Conservation (phyloP, 2,329 filamentous ascomycete species). For the Huntiella decipiens region DNA sequence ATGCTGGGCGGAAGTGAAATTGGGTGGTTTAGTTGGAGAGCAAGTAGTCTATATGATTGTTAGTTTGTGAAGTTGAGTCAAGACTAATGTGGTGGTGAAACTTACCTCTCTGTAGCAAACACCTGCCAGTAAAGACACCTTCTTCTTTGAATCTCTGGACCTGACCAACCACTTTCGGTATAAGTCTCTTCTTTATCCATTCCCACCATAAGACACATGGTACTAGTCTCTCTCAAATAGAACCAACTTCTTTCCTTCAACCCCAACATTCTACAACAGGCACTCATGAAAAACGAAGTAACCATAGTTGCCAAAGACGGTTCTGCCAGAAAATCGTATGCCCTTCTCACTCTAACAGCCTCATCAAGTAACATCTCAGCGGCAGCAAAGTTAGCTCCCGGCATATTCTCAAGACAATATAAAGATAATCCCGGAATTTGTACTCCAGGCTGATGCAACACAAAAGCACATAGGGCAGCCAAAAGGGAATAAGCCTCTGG, state of each 20-base stretch:
- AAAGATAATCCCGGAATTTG: constrained; percentile 36
- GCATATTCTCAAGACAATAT: constrained; percentile 34
- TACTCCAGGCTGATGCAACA: constrained; percentile 52
- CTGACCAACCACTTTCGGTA: constrained; percentile 28
- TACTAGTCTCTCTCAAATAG: constrained; percentile 57
- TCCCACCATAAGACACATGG: constrained; percentile 40
- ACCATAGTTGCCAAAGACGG: constrained; percentile 40
- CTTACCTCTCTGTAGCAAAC: constrained; percentile 49
- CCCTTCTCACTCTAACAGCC: constrained; percentile 42
- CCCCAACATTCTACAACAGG: constrained; percentile 29
- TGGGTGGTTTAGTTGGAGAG: constrained; percentile 49
- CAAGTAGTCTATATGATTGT: constrained; percentile 36
- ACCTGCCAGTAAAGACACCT: constrained; percentile 56
- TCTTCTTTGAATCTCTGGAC: constrained; percentile 40
- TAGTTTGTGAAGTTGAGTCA: not conserved
- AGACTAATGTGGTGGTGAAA: not conserved
- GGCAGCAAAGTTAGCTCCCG: constrained; percentile 41
- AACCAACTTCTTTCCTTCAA: constrained; percentile 51
- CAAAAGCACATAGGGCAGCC: constrained; percentile 45
- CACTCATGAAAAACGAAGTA: constrained; percentile 66
- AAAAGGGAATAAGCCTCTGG: constrained; percentile 45
- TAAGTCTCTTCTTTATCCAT: constrained; percentile 48
- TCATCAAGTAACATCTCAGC: constrained; percentile 51
- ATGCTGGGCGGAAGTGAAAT: constrained; percentile 52
- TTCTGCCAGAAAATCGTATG: constrained; percentile 38